Evolutionary conservation across 306 rosid species (phyloP), one percentile per base, ranked within the genome.

Genomic region (Pterocarpus santalinus): DNA sequence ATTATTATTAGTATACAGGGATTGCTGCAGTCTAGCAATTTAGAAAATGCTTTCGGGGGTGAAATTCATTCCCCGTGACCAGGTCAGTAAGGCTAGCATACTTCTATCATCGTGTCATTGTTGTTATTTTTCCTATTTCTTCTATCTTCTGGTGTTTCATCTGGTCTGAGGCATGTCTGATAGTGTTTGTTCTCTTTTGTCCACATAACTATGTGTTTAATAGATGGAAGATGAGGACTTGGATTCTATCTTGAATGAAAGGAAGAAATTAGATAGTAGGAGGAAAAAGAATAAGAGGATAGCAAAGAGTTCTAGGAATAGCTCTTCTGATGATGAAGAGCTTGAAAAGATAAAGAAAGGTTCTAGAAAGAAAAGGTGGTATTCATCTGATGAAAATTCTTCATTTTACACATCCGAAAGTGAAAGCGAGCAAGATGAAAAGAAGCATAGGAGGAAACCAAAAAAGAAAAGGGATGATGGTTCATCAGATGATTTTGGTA

Each of bases 281-380:
- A 83, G 46, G 70, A 84, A 80, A 62, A 89, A 65, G 76, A 46
- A 51, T 55, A 82, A 84, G 86, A 75, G 55, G 74, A 89, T 84
- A 72, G 87, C 82, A 76, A 89, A 65, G 82, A 78, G 90, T 56
- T 80, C 84, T 44, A 75, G 71, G 72, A 75, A 81, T 69, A 77
- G 80, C 52, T 89, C 91, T 64, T 91, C 94, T 1, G 91, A 86
- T 72, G 93, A 83, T 35, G 97, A 89, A 33, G 87, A 81, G 2
- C 82, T 81, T 65, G 87, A 62, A 53, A 88, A 76, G 84, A 83
- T 92, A 72, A 87, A 83, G 80, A 89, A 78, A 51, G 66, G 86
- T 7, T 88, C 94, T 65, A 85, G 84, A 64, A 94, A 85, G 80
- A 90, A 87, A 84, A 92, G 90, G 72, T 88, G 97, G 97, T 91